A percentile compares a stretch with the other conserved stretches of the same genome.
These are phyloP conservation scores for Pseudocercospora musae DNA, from an alignment of 2,329 filamentous ascomycete genomes.

Conservation along the genomic window DNA sequence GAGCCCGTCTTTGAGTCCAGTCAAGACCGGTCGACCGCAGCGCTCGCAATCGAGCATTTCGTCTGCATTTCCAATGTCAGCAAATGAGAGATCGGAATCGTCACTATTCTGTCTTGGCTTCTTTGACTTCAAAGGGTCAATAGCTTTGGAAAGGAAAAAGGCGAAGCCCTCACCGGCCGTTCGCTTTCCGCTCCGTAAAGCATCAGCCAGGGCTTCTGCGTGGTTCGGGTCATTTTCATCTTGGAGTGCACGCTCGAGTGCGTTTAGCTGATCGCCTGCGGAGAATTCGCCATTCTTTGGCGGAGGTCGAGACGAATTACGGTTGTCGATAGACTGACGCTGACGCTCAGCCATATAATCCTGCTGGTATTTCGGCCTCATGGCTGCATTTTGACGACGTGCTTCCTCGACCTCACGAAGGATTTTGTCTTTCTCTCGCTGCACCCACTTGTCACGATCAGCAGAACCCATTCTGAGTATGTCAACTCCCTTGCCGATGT, in stretches of 20 bases:
- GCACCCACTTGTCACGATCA: conserved; percentile 6
- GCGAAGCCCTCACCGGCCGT: conserved; percentile 17
- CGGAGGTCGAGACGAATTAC: not conserved
- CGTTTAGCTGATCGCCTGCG: not conserved
- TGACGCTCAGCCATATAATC: conserved; percentile 3
- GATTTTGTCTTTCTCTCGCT: conserved; percentile 5
- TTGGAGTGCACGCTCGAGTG: conserved; percentile 3
- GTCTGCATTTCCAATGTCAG: conserved; percentile 19
- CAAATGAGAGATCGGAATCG: conserved; percentile 20
- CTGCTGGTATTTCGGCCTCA: conserved; percentile 9
- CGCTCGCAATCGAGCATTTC: conserved; percentile 16
- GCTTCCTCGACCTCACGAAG: conserved; percentile 7
- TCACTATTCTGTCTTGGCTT: conserved; percentile 4
- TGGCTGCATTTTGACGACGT: not conserved
- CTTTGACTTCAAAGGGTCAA: conserved; percentile 16
- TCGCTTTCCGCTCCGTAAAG: not conserved
- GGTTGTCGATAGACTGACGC: not conserved
- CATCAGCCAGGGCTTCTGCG: not conserved
- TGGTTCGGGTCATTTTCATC: not conserved
- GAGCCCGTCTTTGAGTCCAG: conserved; percentile 10
- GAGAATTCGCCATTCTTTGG: not conserved
- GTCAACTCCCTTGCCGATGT: not conserved
- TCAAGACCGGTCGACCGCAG: conserved; percentile 11
- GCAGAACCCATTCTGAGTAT: conserved; percentile 8
- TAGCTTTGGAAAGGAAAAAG: conserved; percentile 8